Base-by-base conservation (phyloP, 805 yeast genomes). In the Schwanniomyces pseudopolymorphus region DNA sequence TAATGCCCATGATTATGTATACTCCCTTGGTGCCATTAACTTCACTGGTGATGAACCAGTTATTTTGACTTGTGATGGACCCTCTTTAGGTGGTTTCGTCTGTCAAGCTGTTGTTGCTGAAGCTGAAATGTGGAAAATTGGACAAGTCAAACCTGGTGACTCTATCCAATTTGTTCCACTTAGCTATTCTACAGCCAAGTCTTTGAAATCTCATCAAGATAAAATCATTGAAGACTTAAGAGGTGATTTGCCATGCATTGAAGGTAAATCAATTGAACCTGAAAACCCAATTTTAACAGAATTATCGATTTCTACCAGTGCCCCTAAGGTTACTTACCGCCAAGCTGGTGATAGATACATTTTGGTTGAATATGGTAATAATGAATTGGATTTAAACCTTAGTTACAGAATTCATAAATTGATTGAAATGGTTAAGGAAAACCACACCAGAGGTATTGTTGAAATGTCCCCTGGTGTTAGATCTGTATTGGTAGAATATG, bases 21-120 rank as follows among this genome's bases (percentile, higher is more conserved):
- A 92, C 66, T 89, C 98, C 0, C 72, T 90, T 44, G 98, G 99
- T 58, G 98, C 99, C 24, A 85, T 92, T 66, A 94, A 94, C 69
- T 94, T 94, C 66, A 94, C 98, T 28, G 99, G 99, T 69, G 98
- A 94, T 69, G 98, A 92, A 68, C 98, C 98, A 1, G 99, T 92
- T 27, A 90, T 92, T 53, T 77, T 92, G 66, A 89, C 98, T 2
- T 89, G 97, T 63, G 99, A 92, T 70, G 98, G 98, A 52, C 98
- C 99, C 36, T 87, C 96, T 9, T 79, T 92, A 47, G 98, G 99
- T 61, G 99, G 99, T 1, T 94, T 92, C 61, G 97, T 92, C 27
- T 92, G 98, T 69, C 87, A 90, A 62, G 97, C 96, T 7, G 97
- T 94, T 49, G 96, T 94, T 53, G 87, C 89, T 11, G 95, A 90